Conservation (phyloP, 108 stramenopile species). For the Bacterosira constricta region DNA sequence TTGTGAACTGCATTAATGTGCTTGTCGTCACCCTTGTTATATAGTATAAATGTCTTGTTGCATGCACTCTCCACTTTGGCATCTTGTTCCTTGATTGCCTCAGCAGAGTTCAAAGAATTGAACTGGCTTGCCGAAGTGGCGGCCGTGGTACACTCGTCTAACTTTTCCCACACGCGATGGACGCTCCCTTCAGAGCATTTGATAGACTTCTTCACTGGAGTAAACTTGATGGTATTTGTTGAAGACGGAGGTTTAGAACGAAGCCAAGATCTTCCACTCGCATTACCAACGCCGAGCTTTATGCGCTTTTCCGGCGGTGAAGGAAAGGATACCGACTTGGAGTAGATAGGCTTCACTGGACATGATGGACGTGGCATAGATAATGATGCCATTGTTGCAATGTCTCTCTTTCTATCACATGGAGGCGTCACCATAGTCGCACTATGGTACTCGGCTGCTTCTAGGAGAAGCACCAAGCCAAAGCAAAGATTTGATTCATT, state of each 20-base stretch:
- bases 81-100: background rate
- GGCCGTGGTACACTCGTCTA: too few relatives aligned
- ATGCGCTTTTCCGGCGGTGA: background rate
- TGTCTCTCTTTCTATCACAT: background rate
- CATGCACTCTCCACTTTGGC: background rate
- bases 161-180: background rate
- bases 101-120: too few relatives aligned
- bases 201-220: background rate
- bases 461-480: background rate
- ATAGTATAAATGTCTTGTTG: background rate
- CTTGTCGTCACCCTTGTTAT: background rate
- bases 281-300: too few relatives aligned
- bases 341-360: background rate
- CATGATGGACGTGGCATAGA: background rate
- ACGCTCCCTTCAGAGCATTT: background rate
- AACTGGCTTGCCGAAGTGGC: background rate
- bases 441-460: background rate
- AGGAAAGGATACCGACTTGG: too few relatives aligned
- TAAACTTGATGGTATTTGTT: background rate
- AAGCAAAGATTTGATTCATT: background rate
- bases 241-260: background rate
- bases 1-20: conserved; percentile 13
- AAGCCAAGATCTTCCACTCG: too few relatives aligned
- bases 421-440: background rate
- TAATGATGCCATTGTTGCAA: background rate